phyloP scores from a whole-genome alignment of 768 basidiomycete species.

The Leccinum pellstonianum region DNA sequence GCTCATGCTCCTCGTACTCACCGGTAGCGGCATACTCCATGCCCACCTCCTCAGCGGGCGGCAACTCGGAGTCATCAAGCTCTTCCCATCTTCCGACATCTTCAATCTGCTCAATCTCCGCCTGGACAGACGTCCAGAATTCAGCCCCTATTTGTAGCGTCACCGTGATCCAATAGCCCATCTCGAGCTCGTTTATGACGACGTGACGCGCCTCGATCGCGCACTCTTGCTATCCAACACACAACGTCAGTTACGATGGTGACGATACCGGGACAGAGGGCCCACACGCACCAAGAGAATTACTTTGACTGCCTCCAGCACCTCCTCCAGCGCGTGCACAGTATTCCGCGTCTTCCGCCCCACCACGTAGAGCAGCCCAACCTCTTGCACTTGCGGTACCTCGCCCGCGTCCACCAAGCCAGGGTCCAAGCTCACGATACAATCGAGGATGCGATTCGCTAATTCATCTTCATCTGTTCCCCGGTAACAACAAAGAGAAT shows the following conservation, averaged over 20 bases:
- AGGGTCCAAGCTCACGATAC: constrained; percentile 9
- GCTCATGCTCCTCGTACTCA: background rate
- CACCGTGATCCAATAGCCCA: constrained; percentile 20
- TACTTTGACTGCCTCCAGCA: background rate
- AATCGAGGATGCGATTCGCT: constrained; percentile 5
- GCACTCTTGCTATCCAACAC: background rate
- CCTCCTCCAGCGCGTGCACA: background rate
- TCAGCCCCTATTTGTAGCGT: background rate
- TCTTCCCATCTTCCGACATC: background rate
- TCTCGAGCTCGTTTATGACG: constrained; percentile 12
- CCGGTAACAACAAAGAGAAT: background rate
- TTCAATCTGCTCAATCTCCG: background rate
- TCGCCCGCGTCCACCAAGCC: background rate
- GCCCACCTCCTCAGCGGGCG: background rate
- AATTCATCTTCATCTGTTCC: constrained; percentile 12
- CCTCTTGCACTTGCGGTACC: constrained; percentile 6
- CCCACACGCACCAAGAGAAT: constrained; percentile 9
- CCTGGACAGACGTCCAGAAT: background rate
- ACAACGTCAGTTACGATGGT: too few species aligned
- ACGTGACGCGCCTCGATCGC: constrained; percentile 3
- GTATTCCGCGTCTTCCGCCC: constrained; percentile 3
- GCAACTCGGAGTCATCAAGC: background rate
- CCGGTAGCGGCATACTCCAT: background rate
- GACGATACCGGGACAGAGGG: background rate
- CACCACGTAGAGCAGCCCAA: constrained; percentile 12